phyloP scores from a whole-genome alignment of 2,329 filamentous ascomycete species.

The Talaromyces rugulosus region DNA sequence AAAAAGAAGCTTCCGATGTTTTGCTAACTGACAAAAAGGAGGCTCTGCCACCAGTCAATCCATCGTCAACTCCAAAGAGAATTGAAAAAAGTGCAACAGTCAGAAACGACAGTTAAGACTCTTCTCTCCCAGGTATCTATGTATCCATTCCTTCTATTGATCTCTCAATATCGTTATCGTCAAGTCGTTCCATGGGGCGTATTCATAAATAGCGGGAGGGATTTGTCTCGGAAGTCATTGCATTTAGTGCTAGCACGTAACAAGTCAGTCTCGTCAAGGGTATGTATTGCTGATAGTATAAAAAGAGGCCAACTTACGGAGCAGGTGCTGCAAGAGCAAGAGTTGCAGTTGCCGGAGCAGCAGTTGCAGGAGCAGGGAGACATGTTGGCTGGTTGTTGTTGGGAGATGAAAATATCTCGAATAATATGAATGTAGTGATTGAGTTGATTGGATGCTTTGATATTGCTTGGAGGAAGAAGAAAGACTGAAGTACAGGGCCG shows the following conservation, averaged over 20 bases:
- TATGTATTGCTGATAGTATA: neutral
- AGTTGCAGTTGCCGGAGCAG: slow-evolving; percentile 37
- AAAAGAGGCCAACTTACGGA: slow-evolving; percentile 23
- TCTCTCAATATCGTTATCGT: neutral
- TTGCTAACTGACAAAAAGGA: neutral
- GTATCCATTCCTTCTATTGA: neutral
- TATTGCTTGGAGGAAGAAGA: neutral
- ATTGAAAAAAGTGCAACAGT: neutral
- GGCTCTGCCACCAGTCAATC: neutral
- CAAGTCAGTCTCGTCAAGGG: neutral
- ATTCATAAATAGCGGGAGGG: neutral
- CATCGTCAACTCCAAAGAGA: neutral
- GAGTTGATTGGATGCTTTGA: neutral
- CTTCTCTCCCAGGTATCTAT: neutral
- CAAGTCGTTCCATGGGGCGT: neutral
- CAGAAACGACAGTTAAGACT: neutral
- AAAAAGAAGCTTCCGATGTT: neutral
- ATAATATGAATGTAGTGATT: neutral
- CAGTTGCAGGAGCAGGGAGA: slow-evolving; percentile 39
- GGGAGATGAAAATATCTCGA: slow-evolving; percentile 1
- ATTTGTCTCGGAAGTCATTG: neutral
- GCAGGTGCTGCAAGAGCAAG: slow-evolving; percentile 37
- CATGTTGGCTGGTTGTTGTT: slow-evolving; percentile 29
- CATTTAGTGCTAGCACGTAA: slow-evolving; percentile 10
- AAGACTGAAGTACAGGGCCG: neutral